Percentiles rank a stretch among this genome's conserved stretches.
Evolutionary conservation across 1,139 yeast species (phyloP).

Genomic region (Magnusiomyces paraingens): DNA sequence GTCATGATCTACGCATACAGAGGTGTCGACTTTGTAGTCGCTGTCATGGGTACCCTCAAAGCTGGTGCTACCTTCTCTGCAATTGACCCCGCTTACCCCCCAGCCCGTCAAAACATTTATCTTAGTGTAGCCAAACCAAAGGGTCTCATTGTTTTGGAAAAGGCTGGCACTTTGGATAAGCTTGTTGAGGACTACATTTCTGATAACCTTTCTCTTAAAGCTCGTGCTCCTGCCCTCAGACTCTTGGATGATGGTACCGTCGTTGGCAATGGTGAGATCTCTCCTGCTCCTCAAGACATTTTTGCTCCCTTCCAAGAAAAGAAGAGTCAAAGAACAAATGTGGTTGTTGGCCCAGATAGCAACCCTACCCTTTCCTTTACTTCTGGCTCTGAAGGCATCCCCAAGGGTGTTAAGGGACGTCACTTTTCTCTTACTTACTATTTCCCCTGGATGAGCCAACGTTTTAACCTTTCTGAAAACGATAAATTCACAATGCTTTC

Average conservation of each 20-base stretch:
- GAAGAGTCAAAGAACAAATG: slow-evolving; percentile 64
- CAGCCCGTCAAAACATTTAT: slow-evolving; percentile 92
- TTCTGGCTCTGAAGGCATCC: slow-evolving; percentile 97
- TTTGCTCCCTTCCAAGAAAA: slow-evolving; percentile 43
- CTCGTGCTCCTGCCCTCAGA: slow-evolving; percentile 71
- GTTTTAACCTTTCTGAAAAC: slow-evolving; percentile 65
- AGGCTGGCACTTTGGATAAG: slow-evolving; percentile 78
- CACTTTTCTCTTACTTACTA: slow-evolving; percentile 94
- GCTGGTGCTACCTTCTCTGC: slow-evolving; percentile 99
- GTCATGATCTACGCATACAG: slow-evolving; percentile 97
- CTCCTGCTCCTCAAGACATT: slow-evolving; percentile 39
- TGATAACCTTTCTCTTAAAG: slow-evolving; percentile 61
- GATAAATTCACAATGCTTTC: slow-evolving; percentile 96
- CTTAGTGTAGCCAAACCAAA: slow-evolving; percentile 87
- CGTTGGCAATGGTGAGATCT: slow-evolving; percentile 45
- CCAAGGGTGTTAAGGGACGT: slow-evolving; percentile 97
- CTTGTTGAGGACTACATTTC: slow-evolving; percentile 71
- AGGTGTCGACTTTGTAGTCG: slow-evolving; percentile 93
- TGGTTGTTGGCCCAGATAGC: slow-evolving; percentile 95
- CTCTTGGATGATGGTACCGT: slow-evolving; percentile 72
- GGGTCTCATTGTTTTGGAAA: slow-evolving; percentile 81
- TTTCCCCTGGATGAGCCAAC: slow-evolving; percentile 96
- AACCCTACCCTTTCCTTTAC: slow-evolving; percentile 96
- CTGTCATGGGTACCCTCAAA: slow-evolving; percentile 94
- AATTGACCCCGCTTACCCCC: slow-evolving; percentile 98